Evolutionary conservation across 2,329 filamentous ascomycete species (phyloP).

Genomic region (Venturia effusa): DNA sequence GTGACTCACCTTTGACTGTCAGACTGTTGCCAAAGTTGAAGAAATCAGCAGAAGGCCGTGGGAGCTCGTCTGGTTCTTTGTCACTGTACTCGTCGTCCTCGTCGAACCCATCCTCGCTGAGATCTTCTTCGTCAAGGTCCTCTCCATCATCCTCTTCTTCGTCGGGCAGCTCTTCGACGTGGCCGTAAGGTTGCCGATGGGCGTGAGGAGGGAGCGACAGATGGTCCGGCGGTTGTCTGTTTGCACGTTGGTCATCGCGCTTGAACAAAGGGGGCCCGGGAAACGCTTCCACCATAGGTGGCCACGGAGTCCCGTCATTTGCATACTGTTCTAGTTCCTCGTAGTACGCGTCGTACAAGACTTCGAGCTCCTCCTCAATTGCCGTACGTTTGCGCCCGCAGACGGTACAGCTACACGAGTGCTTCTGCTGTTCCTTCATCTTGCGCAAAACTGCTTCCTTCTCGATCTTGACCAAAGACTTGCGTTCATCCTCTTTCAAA

Average conservation of each 20-base stretch:
- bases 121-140: slow-evolving; percentile 41
- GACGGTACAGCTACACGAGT: slow-evolving; percentile 95
- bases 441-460: slow-evolving; percentile 96
- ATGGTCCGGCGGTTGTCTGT: slow-evolving; percentile 47
- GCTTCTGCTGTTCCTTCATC: slow-evolving; percentile 99
- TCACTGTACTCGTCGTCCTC: slow-evolving; percentile 56
- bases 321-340: slow-evolving; percentile 96
- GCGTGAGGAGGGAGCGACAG: slow-evolving; percentile 46
- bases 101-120: slow-evolving; percentile 49
- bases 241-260: slow-evolving; percentile 46
- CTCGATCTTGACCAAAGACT: slow-evolving; percentile 92
- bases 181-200: slow-evolving; percentile 43
- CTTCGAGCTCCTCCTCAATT: slow-evolving; percentile 95
- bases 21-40: slow-evolving; percentile 97
- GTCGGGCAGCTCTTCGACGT: slow-evolving; percentile 37
- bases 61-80: slow-evolving; percentile 53
- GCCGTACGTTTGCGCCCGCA: slow-evolving; percentile 93
- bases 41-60: slow-evolving; percentile 69
- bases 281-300: slow-evolving; percentile 1
- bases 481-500: slow-evolving; percentile 84
- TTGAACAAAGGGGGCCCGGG: slow-evolving; percentile 59
- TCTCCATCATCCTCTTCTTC: slow-evolving; percentile 45
- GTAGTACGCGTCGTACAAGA: slow-evolving; percentile 97
- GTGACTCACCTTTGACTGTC: slow-evolving; percentile 66
- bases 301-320: slow-evolving; percentile 50